These are phyloP conservation scores for Gamarada debralockiae DNA, from an alignment of 495 filamentous ascomycete species.

Conservation along the genomic window DNA sequence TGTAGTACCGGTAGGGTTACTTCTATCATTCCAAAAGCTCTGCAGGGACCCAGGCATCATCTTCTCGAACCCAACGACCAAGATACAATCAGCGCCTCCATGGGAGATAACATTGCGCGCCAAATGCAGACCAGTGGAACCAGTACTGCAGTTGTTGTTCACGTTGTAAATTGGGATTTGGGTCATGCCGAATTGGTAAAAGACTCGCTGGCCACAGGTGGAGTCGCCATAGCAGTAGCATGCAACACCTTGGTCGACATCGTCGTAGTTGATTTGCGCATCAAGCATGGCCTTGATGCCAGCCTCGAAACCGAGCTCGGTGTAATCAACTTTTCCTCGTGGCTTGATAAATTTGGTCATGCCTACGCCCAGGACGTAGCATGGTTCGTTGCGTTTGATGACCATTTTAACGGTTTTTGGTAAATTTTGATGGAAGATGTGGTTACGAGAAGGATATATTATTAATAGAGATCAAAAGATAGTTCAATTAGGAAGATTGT, in stretches of 20 bases:
- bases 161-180: constrained; percentile 94
- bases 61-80: constrained; percentile 97
- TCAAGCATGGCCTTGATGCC: constrained; percentile 95
- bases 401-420: constrained; percentile 21
- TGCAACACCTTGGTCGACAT: constrained; percentile 92
- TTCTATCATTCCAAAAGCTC: constrained; percentile 73
- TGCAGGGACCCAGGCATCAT: constrained; percentile 90
- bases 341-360: constrained; percentile 99
- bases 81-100: constrained; percentile 77
- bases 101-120: constrained; percentile 74
- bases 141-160: constrained; percentile 98
- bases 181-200: constrained; percentile 99
- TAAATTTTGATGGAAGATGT: not conserved
- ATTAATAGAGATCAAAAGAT: too few relatives aligned
- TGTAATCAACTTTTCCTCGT: constrained; percentile 84
- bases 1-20: constrained; percentile 68
- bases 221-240: constrained; percentile 97
- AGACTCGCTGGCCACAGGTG: constrained; percentile 93
- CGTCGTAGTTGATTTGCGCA: constrained; percentile 93
- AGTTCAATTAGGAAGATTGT: too few relatives aligned
- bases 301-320: constrained; percentile 89
- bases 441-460: too few relatives aligned
- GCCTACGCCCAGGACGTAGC: constrained; percentile 92
- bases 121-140: constrained; percentile 82
- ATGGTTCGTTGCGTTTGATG: constrained; percentile 24